These are phyloP conservation scores for Colletotrichum ledebouriae DNA, from an alignment of 2,329 filamentous ascomycete species.

Conservation along the genomic window DNA sequence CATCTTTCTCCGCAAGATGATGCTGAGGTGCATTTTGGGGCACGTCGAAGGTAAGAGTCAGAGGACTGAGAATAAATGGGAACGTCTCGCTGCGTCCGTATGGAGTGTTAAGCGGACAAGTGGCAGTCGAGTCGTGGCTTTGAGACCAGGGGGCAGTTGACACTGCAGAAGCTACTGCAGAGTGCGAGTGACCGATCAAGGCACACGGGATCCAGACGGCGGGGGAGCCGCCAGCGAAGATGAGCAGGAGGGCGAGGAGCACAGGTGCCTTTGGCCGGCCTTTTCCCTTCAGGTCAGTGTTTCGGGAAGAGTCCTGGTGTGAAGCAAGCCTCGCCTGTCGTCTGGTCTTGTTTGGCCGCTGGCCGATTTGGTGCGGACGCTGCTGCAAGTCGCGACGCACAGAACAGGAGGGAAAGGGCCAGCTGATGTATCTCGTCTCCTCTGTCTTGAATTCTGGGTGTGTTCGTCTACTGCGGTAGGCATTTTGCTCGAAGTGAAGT, in stretches of 20 bases:
- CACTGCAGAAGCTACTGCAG: slow-evolving; percentile 35
- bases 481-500: slow-evolving; percentile 14
- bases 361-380: slow-evolving; percentile 11
- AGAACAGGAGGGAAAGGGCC: slow-evolving; percentile 27
- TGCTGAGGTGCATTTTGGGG: slow-evolving; percentile 14
- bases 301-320: slow-evolving; percentile 15
- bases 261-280: slow-evolving; percentile 4
- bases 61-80: slow-evolving; percentile 3
- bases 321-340: slow-evolving; percentile 23
- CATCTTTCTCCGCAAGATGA: slow-evolving; percentile 6
- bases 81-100: slow-evolving; percentile 25
- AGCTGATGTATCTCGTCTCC: neutral
- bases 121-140: slow-evolving; percentile 40
- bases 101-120: slow-evolving; percentile 32
- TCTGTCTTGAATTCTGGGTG: neutral
- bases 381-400: slow-evolving; percentile 36
- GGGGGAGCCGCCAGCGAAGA: slow-evolving; percentile 1
- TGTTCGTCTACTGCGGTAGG: neutral
- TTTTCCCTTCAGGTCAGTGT: slow-evolving; percentile 19
- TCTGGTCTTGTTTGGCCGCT: slow-evolving; percentile 22
- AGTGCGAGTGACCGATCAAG: slow-evolving; percentile 29
- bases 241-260: neutral
- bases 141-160: slow-evolving; percentile 28
- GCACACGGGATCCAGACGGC: slow-evolving; percentile 16
- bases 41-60: slow-evolving; percentile 12